These are phyloP conservation scores for Telfairia occidentalis DNA, from an alignment of 331 rosid genomes.

Conservation along the genomic window DNA sequence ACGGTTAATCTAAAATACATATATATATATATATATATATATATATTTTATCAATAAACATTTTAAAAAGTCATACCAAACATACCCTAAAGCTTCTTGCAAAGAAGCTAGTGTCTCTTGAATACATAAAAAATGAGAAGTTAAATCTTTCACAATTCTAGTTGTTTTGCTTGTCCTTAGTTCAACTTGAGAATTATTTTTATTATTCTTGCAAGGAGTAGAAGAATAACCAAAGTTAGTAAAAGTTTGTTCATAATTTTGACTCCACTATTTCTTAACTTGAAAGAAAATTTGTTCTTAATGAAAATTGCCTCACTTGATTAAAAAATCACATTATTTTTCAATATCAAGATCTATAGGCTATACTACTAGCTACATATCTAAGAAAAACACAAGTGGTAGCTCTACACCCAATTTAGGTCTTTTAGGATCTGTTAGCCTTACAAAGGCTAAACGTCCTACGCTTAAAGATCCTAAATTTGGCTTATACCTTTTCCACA, in stretches of 20 bases:
- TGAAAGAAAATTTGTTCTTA: neutral
- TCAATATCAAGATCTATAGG: neutral
- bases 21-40: no score
- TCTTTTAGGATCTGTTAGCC: neutral
- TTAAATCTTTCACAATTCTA: neutral
- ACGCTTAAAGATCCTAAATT: neutral
- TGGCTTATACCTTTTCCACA: neutral
- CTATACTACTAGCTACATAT: neutral
- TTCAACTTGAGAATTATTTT: neutral
- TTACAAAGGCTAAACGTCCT: neutral
- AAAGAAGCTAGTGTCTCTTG: neutral
- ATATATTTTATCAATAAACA: no score
- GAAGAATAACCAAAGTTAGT: neutral
- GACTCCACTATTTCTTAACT: neutral
- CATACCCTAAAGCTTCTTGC: neutral
- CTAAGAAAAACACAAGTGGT: neutral
- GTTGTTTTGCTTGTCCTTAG: neutral
- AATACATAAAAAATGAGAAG: neutral
- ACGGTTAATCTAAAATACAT: no score
- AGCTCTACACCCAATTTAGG: neutral
- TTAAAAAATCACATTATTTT: neutral
- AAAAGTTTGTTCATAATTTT: neutral
- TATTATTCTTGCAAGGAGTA: neutral
- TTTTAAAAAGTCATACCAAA: no score
- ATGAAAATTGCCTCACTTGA: neutral